Base-by-base conservation (phyloP, 352 stramenopile species). In the Pythium chondricola region DNA sequence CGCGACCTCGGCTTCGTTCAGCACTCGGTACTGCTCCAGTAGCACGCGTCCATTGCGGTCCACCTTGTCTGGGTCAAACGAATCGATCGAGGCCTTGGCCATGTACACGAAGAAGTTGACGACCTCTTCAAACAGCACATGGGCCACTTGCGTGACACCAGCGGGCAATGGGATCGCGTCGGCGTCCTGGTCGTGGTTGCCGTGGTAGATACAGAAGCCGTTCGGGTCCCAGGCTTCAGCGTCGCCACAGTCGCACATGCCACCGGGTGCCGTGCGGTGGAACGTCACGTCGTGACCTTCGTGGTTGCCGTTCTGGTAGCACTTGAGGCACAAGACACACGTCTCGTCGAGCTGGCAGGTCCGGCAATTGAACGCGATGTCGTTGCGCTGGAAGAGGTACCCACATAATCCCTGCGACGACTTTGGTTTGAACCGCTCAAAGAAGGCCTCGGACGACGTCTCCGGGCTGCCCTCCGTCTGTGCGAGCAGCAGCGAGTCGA, bases 231-330 rank as follows among this genome's bases (percentile, higher is more conserved):
- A 99, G 3, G 97, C 96, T 64, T 99, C 97, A 17, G 83, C 70
- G 73, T 99, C 97, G 31, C 97, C 97, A 58, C 97, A 99, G 78
- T 99, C 97, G 58, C 97, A 99, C 77, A 99, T 81, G n/a, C 81
- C 83, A 1, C 83, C 83, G 0, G 78, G 76, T 40, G 52, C 61
- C 24, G 83, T 94, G 29, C 78, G 74, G 52, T 91, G 77, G 58
- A 95, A 92, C 54, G 81, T 92, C 11, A 92, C 70, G 56, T 98
- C 92, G 62, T 98, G 93, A 18, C 95, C 95, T 26, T 92, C 74
- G 60, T 99, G 96, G 69, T 98, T 88, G 35, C 71, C 86, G 30
- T 95, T 78, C 43, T 94, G 80, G 69, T 98, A 99, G 65, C 96
- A 99, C 30, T 74, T 65, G 45, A 98, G 86, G 61, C 96, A 99